Percentiles rank a stretch among this genome's conserved stretches.
Conservation (phyloP, 2,329 filamentous ascomycete genomes). For the Eutypa lata region DNA sequence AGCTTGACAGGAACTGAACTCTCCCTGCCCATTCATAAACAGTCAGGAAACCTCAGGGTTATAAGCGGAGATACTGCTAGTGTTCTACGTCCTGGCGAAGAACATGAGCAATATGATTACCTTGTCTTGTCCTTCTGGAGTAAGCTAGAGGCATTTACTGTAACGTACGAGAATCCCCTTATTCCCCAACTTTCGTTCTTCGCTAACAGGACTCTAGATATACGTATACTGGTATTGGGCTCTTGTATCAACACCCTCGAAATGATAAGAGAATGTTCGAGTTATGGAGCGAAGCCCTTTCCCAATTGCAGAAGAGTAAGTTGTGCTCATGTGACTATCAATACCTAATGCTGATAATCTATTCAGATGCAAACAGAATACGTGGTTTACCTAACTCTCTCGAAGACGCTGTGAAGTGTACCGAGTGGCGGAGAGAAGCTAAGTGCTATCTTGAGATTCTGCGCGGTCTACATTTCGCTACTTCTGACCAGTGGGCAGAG, state of each 20-base stretch:
- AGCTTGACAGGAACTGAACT: conserved; percentile 45
- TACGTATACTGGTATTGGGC: conserved; percentile 51
- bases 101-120: conserved; percentile 46
- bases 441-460: conserved; percentile 70
- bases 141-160: conserved; percentile 54
- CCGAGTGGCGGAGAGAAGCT: conserved; percentile 63
- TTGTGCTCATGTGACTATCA: conserved; percentile 4
- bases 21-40: conserved; percentile 53
- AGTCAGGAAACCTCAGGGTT: conserved; percentile 42
- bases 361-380: conserved; percentile 23
- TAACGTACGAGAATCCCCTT: conserved; percentile 42
- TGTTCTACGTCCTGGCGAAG: conserved; percentile 48
- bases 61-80: conserved; percentile 57
- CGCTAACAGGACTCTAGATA: conserved; percentile 36
- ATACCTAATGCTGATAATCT: conserved; percentile 13
- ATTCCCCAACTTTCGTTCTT: neutral
- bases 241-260: conserved; percentile 34
- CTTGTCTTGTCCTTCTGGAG: conserved; percentile 60
- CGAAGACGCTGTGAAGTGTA: conserved; percentile 54
- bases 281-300: conserved; percentile 38
- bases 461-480: conserved; percentile 66
- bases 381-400: conserved; percentile 49
- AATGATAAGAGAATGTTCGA: conserved; percentile 34
- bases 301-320: conserved; percentile 32
- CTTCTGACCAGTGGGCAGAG: conserved; percentile 65